Base-by-base conservation (phyloP, 2,329 filamentous ascomycete species). In the Alternaria sp. region DNA sequence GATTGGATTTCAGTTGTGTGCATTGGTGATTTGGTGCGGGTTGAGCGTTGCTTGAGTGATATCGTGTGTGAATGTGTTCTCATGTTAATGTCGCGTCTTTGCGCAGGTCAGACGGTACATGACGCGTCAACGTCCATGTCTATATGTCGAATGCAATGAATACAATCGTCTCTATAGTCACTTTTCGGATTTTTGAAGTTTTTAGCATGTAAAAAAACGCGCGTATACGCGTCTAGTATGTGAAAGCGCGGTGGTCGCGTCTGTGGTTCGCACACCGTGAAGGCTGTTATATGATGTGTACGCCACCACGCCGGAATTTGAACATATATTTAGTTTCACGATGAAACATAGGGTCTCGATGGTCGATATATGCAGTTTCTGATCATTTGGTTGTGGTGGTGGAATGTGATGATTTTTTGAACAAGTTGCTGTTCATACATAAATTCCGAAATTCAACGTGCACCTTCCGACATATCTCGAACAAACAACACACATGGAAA, bases 1-100 rank as follows among this genome's bases (percentile, higher is more conserved):
- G 19, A 28, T 45, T 13, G 10, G 46, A 25, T 19, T 44, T 47
- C 15, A 15, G 9, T 11, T 40, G 43, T 65, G 59, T 59, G 45
- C 56, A 47, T 54, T 45, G n/a, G 21, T 47, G 25, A 23, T 47
- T 36, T 13, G 23, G 50, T 59, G 64, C 57, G 59, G 64, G 61
- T 17, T 55, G 32, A 54, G 58, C 55, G 58, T 59, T 55, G 56
- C 26, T 58, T 17, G n/a, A 47, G 6, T n/a, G 32, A 15, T 32
- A 13, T 40, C n/a, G 26, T 57, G 54, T 7, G 25, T 54, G 5
- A 12, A 11, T 6, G 30, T 52, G 19, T 52, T 21, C 21, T 4
- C 17, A 15, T 36, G 28, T 36, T 13, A 11, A 36, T 36, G 30
- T 36, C 30, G 13, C 49, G 49, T 40, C 49, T 36, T 52, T 19